Evolutionary conservation across 2,329 filamentous ascomycete genomes (phyloP).

Genomic region (Phaeosphaeriaceae sp.): DNA sequence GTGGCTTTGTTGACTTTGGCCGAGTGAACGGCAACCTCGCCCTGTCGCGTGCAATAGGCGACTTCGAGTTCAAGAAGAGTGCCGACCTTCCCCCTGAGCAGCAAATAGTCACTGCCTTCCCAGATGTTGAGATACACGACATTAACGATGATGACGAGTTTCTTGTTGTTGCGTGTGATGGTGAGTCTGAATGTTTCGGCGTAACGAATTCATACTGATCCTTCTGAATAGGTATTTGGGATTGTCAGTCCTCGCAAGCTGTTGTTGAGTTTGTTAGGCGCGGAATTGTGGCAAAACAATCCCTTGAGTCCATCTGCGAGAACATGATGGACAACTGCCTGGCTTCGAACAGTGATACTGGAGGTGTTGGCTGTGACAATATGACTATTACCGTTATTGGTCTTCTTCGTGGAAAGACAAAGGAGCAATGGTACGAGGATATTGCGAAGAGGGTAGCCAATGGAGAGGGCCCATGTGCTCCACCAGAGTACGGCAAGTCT

Average conservation of each 20-base stretch:
- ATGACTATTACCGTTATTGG: slow-evolving; percentile 97
- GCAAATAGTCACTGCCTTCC: slow-evolving; percentile 96
- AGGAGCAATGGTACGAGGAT: slow-evolving; percentile 98
- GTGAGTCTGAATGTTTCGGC: slow-evolving; percentile 29
- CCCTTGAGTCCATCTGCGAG: slow-evolving; percentile 93
- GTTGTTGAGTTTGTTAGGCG: slow-evolving; percentile 96
- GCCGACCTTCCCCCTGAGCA: slow-evolving; percentile 96
- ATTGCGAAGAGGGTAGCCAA: slow-evolving; percentile 92
- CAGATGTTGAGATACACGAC: slow-evolving; percentile 91
- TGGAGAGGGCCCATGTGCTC: slow-evolving; percentile 96
- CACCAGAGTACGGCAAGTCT: slow-evolving; percentile 97
- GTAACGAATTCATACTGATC: slow-evolving; percentile 12
- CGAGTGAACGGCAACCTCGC: slow-evolving; percentile 98
- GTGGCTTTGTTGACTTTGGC: slow-evolving; percentile 97
- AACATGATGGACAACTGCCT: slow-evolving; percentile 99
- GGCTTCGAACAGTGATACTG: slow-evolving; percentile 96
- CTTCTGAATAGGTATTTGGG: slow-evolving; percentile 83
- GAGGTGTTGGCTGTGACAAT: slow-evolving; percentile 97
- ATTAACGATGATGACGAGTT: slow-evolving; percentile 95
- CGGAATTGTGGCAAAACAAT: slow-evolving; percentile 95
- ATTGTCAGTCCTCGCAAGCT: slow-evolving; percentile 97
- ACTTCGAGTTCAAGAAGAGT: slow-evolving; percentile 99
- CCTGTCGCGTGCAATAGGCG: slow-evolving; percentile 93
- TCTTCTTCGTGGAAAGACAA: slow-evolving; percentile 86
- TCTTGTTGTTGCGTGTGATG: slow-evolving; percentile 54